Base-by-base conservation (phyloP, 2,329 filamentous ascomycete species). In the Aspergillus arachidicola region DNA sequence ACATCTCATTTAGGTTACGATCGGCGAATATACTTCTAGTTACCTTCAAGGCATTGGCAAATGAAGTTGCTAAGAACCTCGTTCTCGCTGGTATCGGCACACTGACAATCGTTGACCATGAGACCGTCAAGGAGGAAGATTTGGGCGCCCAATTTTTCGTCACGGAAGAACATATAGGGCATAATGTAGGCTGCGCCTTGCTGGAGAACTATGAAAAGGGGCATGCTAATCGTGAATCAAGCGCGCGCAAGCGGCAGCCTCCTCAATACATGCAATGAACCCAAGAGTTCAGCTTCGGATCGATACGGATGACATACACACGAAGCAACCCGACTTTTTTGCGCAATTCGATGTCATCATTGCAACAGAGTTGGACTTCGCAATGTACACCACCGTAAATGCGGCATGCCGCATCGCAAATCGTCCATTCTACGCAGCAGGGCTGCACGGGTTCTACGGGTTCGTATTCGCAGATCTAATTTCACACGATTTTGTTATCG, bases 51-150 rank as follows among this genome's bases (percentile, higher is more conserved):
- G 93, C 91, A 0, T 86, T 99, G 19, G 93, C 91, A 62, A 96
- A 94, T 75, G 95, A 99, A 80, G 91, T 98, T 60, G 94, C 95
- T 66, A 99, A 99, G 83, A 99, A 98, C 75, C 89, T 99, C 26
- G 94, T 97, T 21, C 87, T 99, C 3, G 94, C 95, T 26, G 95
- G 95, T 64, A 91, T 99, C 71, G 91, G 91, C 62, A 94, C 93
- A 36, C 84, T 99, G 65, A 98, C 94, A 19, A 88, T 99, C 61
- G 84, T 95, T 63, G 95, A 99, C 79, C 86, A 91, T 72, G 88
- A 90, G 60, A 66, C 81, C 11, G 91, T 97, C 61, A 90, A 87
- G 0, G 89, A 94, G 71, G 87, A 90, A 57, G 94, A 98, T 75
- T 82, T 97, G 2, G 92, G 91, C 45, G 86, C 90, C 19, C 90